Base-by-base conservation (phyloP, 139 green algal genomes). In the Desmodesmus armatus region DNA sequence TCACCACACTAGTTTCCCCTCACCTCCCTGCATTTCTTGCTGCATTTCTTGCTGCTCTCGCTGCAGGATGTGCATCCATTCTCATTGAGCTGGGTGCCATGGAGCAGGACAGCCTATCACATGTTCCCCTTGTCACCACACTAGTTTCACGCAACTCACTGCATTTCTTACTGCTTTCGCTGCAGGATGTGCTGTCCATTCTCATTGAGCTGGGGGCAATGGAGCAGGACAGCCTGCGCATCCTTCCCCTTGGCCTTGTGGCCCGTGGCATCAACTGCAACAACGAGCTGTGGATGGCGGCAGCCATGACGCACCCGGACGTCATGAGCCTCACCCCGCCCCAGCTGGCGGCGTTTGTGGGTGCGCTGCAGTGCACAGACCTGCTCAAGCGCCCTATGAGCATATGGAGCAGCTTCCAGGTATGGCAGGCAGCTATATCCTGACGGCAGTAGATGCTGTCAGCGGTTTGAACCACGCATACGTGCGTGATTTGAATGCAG, bases 221-320 rank as follows among this genome's bases (percentile, higher is more conserved):
- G 72, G 83, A 93, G 39, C 23, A 11, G 11, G 60, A 76, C 15
- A 87, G 71, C 0, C 85, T 94, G 77, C 25, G 88, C 49, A 69
- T 94, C n/a, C 49, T 87, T 37, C 87, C 95, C 1, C 89, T 97
- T 74, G 95, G 94, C 0, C 77, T 94, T 37, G 91, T 96, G 15
- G 91, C 93, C 0, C 87, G 95, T 13, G 87, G 94, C 84, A 83
- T 98, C 23, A 90, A 92, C 78, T 90, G 92, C 37, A 88, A 91
- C 37, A 98, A 98, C 78, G 94, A 98, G 90, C 90, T 98, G 65
- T 98, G 96, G 96, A 90, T 98, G 87, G 95, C 95, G 23, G 83
- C 93, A 60, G 93, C 90, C 31, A 88, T 98, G 27, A 96, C 90
- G 13, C 88, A 96, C 73, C 80, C 88, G 2, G 87, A 67, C 1